Evolutionary conservation across 2,329 filamentous ascomycete species (phyloP).

Genomic region (Dryadomyces quercivorus): DNA sequence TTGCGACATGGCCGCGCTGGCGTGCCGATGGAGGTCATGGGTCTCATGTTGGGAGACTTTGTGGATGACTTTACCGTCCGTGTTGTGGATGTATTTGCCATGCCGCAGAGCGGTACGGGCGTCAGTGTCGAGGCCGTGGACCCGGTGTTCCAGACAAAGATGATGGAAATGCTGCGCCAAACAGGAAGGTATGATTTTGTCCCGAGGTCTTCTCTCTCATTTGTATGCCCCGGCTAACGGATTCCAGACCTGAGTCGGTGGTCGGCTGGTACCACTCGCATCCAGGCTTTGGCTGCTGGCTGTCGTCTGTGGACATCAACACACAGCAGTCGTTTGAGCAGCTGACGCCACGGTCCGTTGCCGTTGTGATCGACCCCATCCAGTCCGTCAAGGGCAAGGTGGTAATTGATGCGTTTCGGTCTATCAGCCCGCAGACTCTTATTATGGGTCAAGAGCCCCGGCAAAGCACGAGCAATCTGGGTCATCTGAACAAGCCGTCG

Average conservation of each 20-base stretch:
- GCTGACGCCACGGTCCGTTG: constrained; percentile 88
- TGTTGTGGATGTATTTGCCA: constrained; percentile 97
- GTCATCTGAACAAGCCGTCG: constrained; percentile 98
- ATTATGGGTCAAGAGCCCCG: constrained; percentile 97
- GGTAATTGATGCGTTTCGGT: constrained; percentile 95
- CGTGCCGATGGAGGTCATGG: constrained; percentile 99
- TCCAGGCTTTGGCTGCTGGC: constrained; percentile 97
- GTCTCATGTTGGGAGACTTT: constrained; percentile 96
- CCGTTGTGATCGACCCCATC: constrained; percentile 95
- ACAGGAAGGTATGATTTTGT: constrained; percentile 61
- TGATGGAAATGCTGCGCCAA: constrained; percentile 99
- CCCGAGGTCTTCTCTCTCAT: neutral
- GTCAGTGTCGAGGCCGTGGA: constrained; percentile 98
- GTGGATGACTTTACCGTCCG: constrained; percentile 98
- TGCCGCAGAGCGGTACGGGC: constrained; percentile 97
- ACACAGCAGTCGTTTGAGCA: constrained; percentile 99
- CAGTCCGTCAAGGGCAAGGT: constrained; percentile 99
- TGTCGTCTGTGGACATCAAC: constrained; percentile 98
- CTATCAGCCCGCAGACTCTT: constrained; percentile 94
- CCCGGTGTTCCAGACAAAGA: constrained; percentile 98
- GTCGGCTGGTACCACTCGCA: constrained; percentile 99
- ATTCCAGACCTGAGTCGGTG: constrained; percentile 74
- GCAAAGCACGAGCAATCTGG: constrained; percentile 94
- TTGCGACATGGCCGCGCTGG: constrained; percentile 91
- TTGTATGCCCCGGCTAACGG: neutral